These are phyloP conservation scores for Neurospora africana DNA, from an alignment of 495 filamentous ascomycete species.

Conservation along the genomic window DNA sequence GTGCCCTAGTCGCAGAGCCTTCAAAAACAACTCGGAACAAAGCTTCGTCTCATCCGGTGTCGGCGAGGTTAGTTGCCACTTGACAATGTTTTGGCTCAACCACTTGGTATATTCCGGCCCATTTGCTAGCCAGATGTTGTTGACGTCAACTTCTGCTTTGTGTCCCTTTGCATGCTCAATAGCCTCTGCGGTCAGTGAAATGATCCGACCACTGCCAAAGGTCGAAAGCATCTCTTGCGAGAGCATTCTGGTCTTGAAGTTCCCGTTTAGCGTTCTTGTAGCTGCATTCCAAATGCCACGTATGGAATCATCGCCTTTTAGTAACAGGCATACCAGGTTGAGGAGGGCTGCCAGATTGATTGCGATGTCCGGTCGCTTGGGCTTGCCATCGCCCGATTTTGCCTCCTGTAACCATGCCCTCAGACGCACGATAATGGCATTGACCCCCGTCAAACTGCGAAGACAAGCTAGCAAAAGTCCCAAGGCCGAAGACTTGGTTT, in stretches of 20 bases:
- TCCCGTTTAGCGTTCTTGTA: constrained; percentile 1
- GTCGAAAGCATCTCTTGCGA: constrained; percentile 38
- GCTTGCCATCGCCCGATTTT: constrained; percentile 24
- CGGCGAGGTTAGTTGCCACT: constrained; percentile 33
- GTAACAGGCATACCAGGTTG: constrained; percentile 39
- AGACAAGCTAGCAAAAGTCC: constrained; percentile 54
- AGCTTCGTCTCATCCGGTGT: constrained; percentile 38
- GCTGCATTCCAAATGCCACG: constrained; percentile 38
- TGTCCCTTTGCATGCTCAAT: constrained; percentile 38
- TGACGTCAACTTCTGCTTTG: constrained; percentile 3
- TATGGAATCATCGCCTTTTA: constrained; percentile 46
- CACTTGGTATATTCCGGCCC: constrained; percentile 56
- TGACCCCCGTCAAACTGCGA: constrained; percentile 60
- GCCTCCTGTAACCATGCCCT: constrained; percentile 38
- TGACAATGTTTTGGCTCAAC: constrained; percentile 57
- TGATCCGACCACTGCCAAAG: constrained; percentile 58
- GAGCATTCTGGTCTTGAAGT: constrained; percentile 11
- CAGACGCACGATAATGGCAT: constrained; percentile 54
- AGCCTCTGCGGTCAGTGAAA: constrained; percentile 69
- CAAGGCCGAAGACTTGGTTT: constrained; percentile 15
- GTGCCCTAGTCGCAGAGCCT: constrained; percentile 63
- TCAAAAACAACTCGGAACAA: constrained; percentile 50
- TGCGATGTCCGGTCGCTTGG: constrained; percentile 23
- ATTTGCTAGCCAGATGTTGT: constrained; percentile 53
- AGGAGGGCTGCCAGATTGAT: constrained; percentile 32